Evolutionary conservation across 1,284 basidiomycete species (phyloP).

Genomic region (Ustilago cynodontis): DNA sequence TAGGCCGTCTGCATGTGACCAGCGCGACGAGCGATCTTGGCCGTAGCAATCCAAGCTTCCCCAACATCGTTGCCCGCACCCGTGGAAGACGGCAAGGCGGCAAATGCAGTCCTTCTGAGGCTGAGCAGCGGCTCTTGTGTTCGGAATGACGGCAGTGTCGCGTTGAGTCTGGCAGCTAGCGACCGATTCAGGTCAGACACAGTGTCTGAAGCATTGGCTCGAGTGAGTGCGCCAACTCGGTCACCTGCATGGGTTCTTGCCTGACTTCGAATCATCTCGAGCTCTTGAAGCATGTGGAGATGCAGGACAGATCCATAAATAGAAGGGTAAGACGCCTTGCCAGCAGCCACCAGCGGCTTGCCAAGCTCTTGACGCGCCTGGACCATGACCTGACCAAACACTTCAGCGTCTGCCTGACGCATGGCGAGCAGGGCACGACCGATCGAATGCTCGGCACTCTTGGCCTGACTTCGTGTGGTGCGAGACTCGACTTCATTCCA

Average conservation of each 20-base stretch:
- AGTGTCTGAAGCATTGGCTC: slow-evolving; percentile 67
- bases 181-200: slow-evolving; percentile 56
- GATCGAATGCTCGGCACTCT: slow-evolving; percentile 78
- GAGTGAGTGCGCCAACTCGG: slow-evolving; percentile 64
- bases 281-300: slow-evolving; percentile 88
- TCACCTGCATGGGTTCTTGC: slow-evolving; percentile 23
- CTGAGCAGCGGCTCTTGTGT: slow-evolving; percentile 89
- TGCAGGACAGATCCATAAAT: slow-evolving; percentile 89
- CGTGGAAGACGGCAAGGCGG: slow-evolving; percentile 57
- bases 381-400: slow-evolving; percentile 72
- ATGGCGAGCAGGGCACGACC: slow-evolving; percentile 86
- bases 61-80: slow-evolving; percentile 70
- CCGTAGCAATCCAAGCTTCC: slow-evolving; percentile 83
- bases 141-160: slow-evolving; percentile 90
- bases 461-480: slow-evolving; percentile 72
- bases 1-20: slow-evolving; percentile 97
- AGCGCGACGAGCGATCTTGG: slow-evolving; percentile 94
- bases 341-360: slow-evolving; percentile 82
- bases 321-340: slow-evolving; percentile 80
- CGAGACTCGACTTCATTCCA: slow-evolving; percentile 76
- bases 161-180: slow-evolving; percentile 78
- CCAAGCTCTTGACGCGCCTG: slow-evolving; percentile 84
- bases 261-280: slow-evolving; percentile 76
- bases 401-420: slow-evolving; percentile 72
- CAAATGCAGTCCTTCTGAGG: slow-evolving; percentile 87